Conservation (phyloP, 805 yeast species). For the Wickerhamiella australiensis region DNA sequence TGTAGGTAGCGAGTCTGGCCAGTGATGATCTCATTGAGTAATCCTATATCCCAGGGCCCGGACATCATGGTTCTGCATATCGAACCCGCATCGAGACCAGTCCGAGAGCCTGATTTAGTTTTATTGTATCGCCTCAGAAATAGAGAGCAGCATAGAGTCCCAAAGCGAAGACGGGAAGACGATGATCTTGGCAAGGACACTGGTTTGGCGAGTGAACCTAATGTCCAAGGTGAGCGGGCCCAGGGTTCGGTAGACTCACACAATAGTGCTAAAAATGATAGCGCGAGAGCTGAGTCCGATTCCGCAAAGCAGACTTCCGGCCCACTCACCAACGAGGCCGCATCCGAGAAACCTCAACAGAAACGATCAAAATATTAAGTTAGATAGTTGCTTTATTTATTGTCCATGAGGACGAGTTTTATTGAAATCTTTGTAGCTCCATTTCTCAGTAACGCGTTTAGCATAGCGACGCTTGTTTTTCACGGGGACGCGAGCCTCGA, state of each 20-base stretch:
- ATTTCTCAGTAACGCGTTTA: constrained; percentile 75
- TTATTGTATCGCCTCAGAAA: constrained; percentile 1
- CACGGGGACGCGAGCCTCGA: constrained; percentile 71
- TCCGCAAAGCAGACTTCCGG: no score
- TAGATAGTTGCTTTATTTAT: neutral
- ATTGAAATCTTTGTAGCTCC: constrained; percentile 76
- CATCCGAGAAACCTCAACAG: neutral
- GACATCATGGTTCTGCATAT: neutral
- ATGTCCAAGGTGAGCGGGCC: neutral
- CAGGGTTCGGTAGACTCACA: neutral
- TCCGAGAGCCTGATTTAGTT: constrained; percentile 5
- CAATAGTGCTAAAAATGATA: neutral
- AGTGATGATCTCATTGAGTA: constrained; percentile 8
- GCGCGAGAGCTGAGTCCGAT: no score
- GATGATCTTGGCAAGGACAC: neutral
- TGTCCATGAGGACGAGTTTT: constrained; percentile 9
- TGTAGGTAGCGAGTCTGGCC: constrained; percentile 4
- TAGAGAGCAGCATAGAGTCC: neutral
- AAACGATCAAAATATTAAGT: neutral
- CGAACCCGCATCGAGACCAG: neutral
- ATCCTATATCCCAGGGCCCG: neutral
- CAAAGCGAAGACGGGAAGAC: neutral
- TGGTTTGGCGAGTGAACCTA: no score
- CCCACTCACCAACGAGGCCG: no score
- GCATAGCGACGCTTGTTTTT: constrained; percentile 53